phyloP scores from a whole-genome alignment of 352 stramenopile species.

The Phytophthora podocarpi region DNA sequence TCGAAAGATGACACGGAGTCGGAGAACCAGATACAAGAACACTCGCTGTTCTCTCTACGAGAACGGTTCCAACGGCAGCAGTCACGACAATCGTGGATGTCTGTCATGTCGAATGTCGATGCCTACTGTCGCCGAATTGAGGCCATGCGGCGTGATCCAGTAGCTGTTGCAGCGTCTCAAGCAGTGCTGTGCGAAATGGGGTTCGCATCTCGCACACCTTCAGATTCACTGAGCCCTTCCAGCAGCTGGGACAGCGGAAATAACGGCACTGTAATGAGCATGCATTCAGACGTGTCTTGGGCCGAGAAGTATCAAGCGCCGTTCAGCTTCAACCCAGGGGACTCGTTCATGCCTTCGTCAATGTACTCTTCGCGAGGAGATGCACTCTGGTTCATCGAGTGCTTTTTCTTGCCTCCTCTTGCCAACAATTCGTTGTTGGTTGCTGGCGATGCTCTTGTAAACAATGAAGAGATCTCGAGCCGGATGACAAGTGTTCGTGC shows the following conservation, averaged over 20 bases:
- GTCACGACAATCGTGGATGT: conserved; percentile 38
- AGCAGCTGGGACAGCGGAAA: conserved; percentile 22
- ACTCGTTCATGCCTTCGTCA: conserved; percentile 27
- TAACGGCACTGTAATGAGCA: conserved; percentile 5
- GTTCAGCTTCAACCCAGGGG: conserved; percentile 21
- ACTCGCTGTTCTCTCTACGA: conserved; percentile 22
- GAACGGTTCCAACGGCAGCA: conserved; percentile 38
- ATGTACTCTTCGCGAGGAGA: conserved; percentile 42
- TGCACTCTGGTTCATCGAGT: conserved; percentile 58
- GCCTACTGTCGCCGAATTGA: conserved; percentile 53
- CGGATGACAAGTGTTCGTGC: conserved; percentile 20
- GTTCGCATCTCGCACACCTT: conserved; percentile 14
- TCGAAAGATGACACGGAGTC: conserved; percentile 17
- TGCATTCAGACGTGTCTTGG: conserved; percentile 13
- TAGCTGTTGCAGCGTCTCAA: conserved; percentile 40
- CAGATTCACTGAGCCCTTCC: conserved; percentile 3
- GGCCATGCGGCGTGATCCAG: conserved; percentile 40
- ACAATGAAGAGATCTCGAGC: conserved; percentile 31
- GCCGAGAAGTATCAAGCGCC: conserved; percentile 13
- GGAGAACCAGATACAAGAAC: not conserved
- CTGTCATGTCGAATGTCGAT: conserved; percentile 46
- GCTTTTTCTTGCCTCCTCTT: conserved; percentile 49
- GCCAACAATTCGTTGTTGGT: conserved; percentile 42
- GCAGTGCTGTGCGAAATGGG: conserved; percentile 36
- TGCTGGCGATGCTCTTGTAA: conserved; percentile 35